Conservation (phyloP, 2,329 filamentous ascomycete genomes). For the Aureobasidium sp. region DNA sequence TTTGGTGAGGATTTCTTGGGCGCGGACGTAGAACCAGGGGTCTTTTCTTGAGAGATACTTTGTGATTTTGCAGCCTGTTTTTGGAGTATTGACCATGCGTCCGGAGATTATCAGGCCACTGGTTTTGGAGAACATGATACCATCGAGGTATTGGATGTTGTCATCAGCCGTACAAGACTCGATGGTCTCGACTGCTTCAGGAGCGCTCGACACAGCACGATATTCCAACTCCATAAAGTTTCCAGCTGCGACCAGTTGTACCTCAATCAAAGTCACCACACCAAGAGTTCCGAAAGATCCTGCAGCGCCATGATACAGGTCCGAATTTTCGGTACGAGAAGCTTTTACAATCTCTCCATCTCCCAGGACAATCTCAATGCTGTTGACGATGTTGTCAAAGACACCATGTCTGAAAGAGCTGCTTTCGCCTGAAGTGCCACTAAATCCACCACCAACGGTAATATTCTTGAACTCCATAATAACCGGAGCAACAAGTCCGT, state of each 20-base stretch:
- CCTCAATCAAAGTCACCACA: conserved; percentile 54
- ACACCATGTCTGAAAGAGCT: conserved; percentile 60
- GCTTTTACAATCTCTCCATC: conserved; percentile 50
- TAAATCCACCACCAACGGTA: conserved; percentile 59
- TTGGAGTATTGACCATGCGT: conserved; percentile 35
- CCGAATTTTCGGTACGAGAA: conserved; percentile 40
- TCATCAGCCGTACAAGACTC: conserved; percentile 38
- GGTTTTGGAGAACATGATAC: conserved; percentile 53
- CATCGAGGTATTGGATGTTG: conserved; percentile 60
- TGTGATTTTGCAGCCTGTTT: conserved; percentile 27
- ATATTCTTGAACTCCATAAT: conserved; percentile 69
- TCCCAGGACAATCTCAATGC: conserved; percentile 56
- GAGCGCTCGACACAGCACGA: conserved; percentile 44
- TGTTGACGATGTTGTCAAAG: conserved; percentile 57
- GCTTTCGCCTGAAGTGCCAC: conserved; percentile 61
- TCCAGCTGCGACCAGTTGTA: conserved; percentile 49
- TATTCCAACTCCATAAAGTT: conserved; percentile 58
- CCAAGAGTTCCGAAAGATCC: conserved; percentile 56
- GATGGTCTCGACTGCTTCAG: conserved; percentile 45
- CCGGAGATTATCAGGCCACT: conserved; percentile 57
- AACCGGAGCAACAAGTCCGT: conserved; percentile 55
- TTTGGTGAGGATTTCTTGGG: conserved; percentile 33
- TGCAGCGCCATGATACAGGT: conserved; percentile 54
- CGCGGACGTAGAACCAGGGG: conserved; percentile 70
- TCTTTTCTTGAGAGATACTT: conserved; percentile 54